Base-by-base conservation (phyloP, 75 land plant genomes). In the Cupressus sempervirens region DNA sequence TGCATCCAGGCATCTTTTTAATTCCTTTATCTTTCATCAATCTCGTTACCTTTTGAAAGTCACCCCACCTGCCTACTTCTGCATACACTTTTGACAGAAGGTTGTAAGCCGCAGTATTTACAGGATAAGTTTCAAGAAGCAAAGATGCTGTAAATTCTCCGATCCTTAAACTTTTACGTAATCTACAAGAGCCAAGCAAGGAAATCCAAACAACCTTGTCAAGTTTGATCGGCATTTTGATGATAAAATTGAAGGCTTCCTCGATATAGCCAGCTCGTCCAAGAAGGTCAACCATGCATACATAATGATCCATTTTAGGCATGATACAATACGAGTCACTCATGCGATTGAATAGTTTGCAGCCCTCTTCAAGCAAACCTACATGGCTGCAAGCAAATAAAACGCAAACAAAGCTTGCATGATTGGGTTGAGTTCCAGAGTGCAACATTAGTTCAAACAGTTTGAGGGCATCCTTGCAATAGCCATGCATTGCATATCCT, bases 181-280 rank as follows among this genome's bases (percentile, higher is more conserved):
- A 88, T 53, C 83, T 92, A 86, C 91, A 92, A 11, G 93, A 86
- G 26, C 92, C 89, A 16, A 92, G 92, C 89, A 92, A 77, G 20
- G 92, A 87, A 54, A 89, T 88, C 90, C 90, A 92, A 4, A 86
- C 45, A 11, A 87, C 87, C 16, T 88, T 84, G 58, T 74, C 74
- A 50, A 79, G 74, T 70, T 74, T 41, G 43, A 56, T 43, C 2
- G 48, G 87, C 18, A 83, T 86, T 20, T 87, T 84, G 70, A 56
- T 52, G 82, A 90, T 67, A 26, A 85, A 87, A 29, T 73, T 74
- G 54, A 82, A 77, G 36, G 87, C 53, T 50, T 50, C 53, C 53
- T 50, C 53, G 15, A 50, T 14, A 50, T 50, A 50, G 53, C 15
- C 53, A 50, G 53, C 53, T 0, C 53, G 53, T 50, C 53, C 53